These are phyloP conservation scores for Saccharomycopsis crataegensis DNA, from an alignment of 1,139 yeast genomes.

Conservation along the genomic window DNA sequence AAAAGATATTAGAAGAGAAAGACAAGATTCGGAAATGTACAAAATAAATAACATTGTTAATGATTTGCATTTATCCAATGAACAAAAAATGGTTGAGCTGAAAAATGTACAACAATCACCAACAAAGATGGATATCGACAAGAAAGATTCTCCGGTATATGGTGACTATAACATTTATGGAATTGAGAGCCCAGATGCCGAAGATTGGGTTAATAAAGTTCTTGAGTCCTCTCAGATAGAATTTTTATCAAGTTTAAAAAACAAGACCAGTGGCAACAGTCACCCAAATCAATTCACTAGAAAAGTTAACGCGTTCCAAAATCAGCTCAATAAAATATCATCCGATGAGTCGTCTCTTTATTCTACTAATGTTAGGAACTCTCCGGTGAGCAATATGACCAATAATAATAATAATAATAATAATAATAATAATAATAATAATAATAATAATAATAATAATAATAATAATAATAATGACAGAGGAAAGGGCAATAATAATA, in stretches of 20 bases:
- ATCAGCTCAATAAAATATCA: constrained; percentile 10
- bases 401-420: neutral
- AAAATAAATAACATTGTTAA: constrained; percentile 4
- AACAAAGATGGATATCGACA: constrained; percentile 5
- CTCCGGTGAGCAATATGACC: neutral
- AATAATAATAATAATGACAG: neutral
- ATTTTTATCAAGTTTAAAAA: constrained; percentile 12
- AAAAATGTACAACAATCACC: neutral
- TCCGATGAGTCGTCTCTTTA: constrained; percentile 10
- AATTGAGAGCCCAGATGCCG: constrained; percentile 17
- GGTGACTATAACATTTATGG: constrained; percentile 20
- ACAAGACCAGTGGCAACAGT: neutral
- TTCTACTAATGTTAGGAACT: constrained; percentile 6
- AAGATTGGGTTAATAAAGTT: constrained; percentile 19
- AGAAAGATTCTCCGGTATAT: constrained; percentile 6
- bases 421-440: neutral
- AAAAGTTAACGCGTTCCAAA: constrained; percentile 9
- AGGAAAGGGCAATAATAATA: neutral
- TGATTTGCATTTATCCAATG: constrained; percentile 2
- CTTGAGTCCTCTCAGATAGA: constrained; percentile 16
- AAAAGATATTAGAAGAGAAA: too few species aligned
- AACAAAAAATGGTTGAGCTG: too few species aligned
- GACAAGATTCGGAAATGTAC: neutral
- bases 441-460: neutral
- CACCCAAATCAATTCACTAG: neutral